Evolutionary conservation across 2,329 filamentous ascomycete species (phyloP).

Genomic region (Bertia moriformis): DNA sequence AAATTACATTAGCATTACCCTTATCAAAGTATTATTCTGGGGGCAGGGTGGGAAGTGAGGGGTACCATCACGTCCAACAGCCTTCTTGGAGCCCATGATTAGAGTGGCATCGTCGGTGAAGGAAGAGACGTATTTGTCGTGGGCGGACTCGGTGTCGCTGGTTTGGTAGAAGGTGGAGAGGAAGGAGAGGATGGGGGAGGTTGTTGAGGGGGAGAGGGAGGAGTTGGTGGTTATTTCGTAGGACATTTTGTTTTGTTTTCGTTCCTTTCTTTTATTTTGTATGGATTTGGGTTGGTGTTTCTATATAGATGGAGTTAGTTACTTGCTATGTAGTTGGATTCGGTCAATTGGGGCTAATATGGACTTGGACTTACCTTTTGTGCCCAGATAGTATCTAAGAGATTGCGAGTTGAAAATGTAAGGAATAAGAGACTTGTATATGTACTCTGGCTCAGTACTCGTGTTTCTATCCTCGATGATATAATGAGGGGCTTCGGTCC

Average conservation of each 20-base stretch:
- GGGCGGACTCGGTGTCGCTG: constrained; percentile 16
- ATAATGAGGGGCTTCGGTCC: too few relatives aligned
- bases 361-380: too few relatives aligned
- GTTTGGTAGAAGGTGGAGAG: constrained; percentile 18
- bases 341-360: too few relatives aligned
- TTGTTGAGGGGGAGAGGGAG: constrained; percentile 10
- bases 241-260: constrained; percentile 10
- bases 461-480: too few relatives aligned
- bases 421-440: too few relatives aligned
- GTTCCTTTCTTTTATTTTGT: too few relatives aligned
- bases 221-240: constrained; percentile 14
- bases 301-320: too few relatives aligned
- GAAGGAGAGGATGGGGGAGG: constrained; percentile 12
- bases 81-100: constrained; percentile 19
- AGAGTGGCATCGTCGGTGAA: constrained; percentile 18
- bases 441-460: too few relatives aligned
- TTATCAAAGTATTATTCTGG: background rate
- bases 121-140: constrained; percentile 16
- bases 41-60: background rate
- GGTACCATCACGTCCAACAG: constrained; percentile 14
- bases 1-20: constrained; percentile 1
- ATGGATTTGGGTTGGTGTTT: background rate
- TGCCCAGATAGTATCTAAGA: too few relatives aligned
- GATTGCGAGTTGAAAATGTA: too few relatives aligned
- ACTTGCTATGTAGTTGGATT: too few relatives aligned